Evolutionary conservation across 345 rosid species (phyloP), one percentile per base, ranked within the genome.

Genomic region (Tarenaya hassleriana): DNA sequence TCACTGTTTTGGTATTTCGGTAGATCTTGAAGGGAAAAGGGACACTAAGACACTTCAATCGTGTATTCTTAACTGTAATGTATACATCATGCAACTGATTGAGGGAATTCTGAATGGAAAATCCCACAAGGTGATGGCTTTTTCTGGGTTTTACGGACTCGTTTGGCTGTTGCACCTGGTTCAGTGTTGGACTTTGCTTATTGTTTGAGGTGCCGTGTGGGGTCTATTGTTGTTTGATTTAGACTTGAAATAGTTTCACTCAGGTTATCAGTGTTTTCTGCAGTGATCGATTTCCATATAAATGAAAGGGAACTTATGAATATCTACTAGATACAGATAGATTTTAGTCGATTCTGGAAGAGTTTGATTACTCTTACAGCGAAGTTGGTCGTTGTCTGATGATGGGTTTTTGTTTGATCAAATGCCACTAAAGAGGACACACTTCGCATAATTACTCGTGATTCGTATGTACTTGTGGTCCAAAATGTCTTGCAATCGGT

Each of bases 181-280:
- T 24, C 29, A 11, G 41, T 37, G 50, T 44, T 34, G 9, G 10
- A 0, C 37, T 38, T 47, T 33, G 47, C 17, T 47, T 29, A 47
- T 38, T 3, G 4, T 11, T 7, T 0, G 50, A 11, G 20, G 29
- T 24, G 29, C 29, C 31, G 14, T n/a, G 3, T 18, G 16, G 7
- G 10, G 34, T 41, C 40, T 49, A 12, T 51, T 41, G 29, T 50
- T 7, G 12, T 14, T n/a, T 43, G 8, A 50, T 50, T 27, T 56
- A 3, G 0, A 34, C 33, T 34, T 2, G 20, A 21, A 17, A 10
- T 47, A 13, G 12, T 53, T 41, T 16, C 19, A 14, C 58, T 18
- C 8, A 12, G 44, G 19, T 43, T 44, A 27, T 16, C 51, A 35
- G 34, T 37, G 41, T 3, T 61, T 35, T 43, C 8, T 16, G 0